Evolutionary conservation across 2,329 filamentous ascomycete genomes (phyloP), one percentile per base, ranked within the genome.

Genomic region (Periglandula ipomoeae): DNA sequence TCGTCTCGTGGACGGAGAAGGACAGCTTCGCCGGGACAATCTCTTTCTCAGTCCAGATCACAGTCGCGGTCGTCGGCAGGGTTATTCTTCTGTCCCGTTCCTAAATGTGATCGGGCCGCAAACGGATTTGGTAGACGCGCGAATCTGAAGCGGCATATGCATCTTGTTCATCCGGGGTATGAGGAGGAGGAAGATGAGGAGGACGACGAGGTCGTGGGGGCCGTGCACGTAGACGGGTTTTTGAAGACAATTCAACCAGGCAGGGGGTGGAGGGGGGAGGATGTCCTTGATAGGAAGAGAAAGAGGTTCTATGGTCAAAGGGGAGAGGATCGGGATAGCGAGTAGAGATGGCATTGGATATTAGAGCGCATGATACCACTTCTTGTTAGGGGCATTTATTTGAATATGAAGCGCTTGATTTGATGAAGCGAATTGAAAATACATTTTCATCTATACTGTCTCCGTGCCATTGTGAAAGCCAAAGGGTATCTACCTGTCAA

Each of bases 201-300:
- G 50, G 75, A 70, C 56, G 76, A 74, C 49, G 78, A 81, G 57
- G 74, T 80, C 57, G 55, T 72, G 8, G 84, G 82, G 0, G 82
- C 72, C 0, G 79, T 87, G 19, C 84, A 87, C 56, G 74, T 80
- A 1, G 84, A 88, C 61, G 80, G 84, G 0, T 88, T 85, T 57
- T 55, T 88, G 56, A 69, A 71, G 58, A 74, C 76, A 4, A 72
- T 87, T 46, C 66, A 69, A 50, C 62, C 69, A 1, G 65, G 70
- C 6, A 65, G 59, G 39, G 76, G 75, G 0, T 79, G 75, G 76
- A 63, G 72, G 37, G 68, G 61, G 2, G 64, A 61, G 30, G 68
- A 71, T 30, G 48, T 50, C 3, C 49, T 47, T 1, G 50, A 52
- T 42, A 59, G 62, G 44, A 65, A 58, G 55, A 58, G 59, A 48